These are phyloP conservation scores for Taxillus chinensis DNA, from an alignment of 164 flowering plant genomes.

Conservation along the genomic window DNA sequence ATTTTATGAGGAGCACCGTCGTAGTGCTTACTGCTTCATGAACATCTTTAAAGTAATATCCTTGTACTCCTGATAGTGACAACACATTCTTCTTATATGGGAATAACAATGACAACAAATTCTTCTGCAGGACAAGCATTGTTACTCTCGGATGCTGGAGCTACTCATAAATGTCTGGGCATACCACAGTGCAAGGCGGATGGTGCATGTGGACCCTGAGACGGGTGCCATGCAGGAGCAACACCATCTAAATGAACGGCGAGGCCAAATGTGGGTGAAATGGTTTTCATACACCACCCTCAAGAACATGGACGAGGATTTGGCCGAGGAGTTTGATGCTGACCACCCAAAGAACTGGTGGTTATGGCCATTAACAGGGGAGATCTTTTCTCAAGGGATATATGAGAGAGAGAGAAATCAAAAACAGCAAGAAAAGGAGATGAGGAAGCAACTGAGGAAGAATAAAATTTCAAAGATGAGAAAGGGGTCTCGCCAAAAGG, in stretches of 20 bases:
- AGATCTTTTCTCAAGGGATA: constrained; percentile 81
- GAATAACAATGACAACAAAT: background rate
- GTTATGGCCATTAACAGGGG: constrained; percentile 96
- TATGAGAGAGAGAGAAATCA: constrained; percentile 62
- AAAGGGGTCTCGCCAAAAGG: constrained; percentile 46
- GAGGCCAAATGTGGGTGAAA: constrained; percentile 84
- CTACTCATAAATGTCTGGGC: constrained; percentile 91
- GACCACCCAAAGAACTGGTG: constrained; percentile 45
- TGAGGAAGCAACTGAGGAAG: constrained; percentile 51
- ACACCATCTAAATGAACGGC: constrained; percentile 52
- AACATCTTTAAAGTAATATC: constrained; percentile 66
- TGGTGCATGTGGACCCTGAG: constrained; percentile 69
- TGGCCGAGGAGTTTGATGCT: constrained; percentile 79
- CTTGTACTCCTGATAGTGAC: background rate
- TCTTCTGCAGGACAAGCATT: constrained; percentile 74
- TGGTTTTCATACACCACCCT: constrained; percentile 73
- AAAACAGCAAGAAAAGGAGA: constrained; percentile 49
- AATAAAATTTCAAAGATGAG: constrained; percentile 59
- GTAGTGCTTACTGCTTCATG: constrained; percentile 57
- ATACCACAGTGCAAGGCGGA: constrained; percentile 84
- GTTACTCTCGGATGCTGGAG: constrained; percentile 91
- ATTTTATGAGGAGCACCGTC: constrained; percentile 73
- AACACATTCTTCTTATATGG: background rate
- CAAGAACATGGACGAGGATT: constrained; percentile 92
- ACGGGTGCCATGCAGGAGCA: constrained; percentile 81